Evolutionary conservation across 2,329 filamentous ascomycete species (phyloP), one percentile per base, ranked within the genome.

Genomic region (Colletotrichum tabaci): DNA sequence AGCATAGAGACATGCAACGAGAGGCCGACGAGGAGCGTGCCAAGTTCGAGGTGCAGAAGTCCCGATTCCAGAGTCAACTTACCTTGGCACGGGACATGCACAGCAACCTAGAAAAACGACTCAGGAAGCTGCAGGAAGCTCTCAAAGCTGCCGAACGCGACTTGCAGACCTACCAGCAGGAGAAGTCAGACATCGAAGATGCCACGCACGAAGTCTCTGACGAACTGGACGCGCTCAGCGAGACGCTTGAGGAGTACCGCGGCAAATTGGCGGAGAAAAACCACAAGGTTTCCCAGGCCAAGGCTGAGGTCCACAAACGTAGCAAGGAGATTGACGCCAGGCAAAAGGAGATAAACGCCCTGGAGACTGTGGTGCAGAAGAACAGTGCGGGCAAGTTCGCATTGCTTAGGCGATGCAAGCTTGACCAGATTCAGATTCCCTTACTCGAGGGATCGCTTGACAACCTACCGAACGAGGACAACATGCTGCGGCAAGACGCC

Each of bases 401-500:
- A 55, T 85, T 97, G 57, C 88, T 99, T 63, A 91, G 95, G 78
- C 91, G 94, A 73, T 98, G 96, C 85, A 96, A 97, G 79, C 90
- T 99, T 57, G 96, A 98, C 79, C 95, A 98, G 78, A 94, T 98
- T 75, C 91, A 93, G 74, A 88, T 99, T 70, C 96, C 96, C 2
- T 87, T 99, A 26, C 84, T 87, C 2, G 85, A 91, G 67, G 92
- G 91, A 30, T 98, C 94, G 2, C 86, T 99, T 30, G 94, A 97
- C 77, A 90, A 92, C 74, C 87, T 99, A 62, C 96, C 96, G 3
- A 94, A 97, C 77, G 94, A 97, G 78, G 95, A 98, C 76, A 89
- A 92, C 73, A 84, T 97, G 52, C 85, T 94, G 53, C 91, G 92
- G 70, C 89, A 90, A 66, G 94, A 98, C 77, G 89, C 92, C 1